Percentiles rank a stretch among this genome's conserved stretches.
Conservation (phyloP, 306 rosid species). For the Abrus precatorius region DNA sequence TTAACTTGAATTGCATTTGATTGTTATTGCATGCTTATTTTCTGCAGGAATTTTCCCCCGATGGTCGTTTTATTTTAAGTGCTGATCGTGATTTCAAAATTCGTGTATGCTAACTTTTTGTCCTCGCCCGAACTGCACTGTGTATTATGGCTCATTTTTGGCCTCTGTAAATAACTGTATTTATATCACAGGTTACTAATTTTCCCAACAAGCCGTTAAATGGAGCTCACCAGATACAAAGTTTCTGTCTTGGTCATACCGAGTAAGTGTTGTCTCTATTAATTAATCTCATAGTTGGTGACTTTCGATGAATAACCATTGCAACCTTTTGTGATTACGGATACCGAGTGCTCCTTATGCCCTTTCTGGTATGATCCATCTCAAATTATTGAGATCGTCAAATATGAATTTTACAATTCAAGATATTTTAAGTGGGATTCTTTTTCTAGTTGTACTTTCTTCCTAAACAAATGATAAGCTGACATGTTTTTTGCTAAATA, state of each 20-base stretch:
- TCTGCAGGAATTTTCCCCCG: conserved; percentile 84
- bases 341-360: neutral
- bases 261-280: conserved; percentile 66
- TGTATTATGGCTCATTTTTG: neutral
- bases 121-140: neutral
- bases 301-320: neutral
- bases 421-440: neutral
- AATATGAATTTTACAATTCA: neutral
- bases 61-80: conserved; percentile 75
- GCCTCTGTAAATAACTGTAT: neutral
- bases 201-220: conserved; percentile 75
- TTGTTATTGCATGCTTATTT: conserved; percentile 23
- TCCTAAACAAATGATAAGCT: conserved; percentile 30
- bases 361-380: conserved; percentile 19
- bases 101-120: conserved; percentile 65
- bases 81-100: conserved; percentile 96
- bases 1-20: neutral
- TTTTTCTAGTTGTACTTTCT: conserved; percentile 25
- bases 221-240: conserved; percentile 91
- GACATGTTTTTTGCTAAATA: conserved; percentile 13
- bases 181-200: conserved; percentile 66
- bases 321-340: neutral
- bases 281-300: conserved; percentile 8
- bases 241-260: conserved; percentile 93
- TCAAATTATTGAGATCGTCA: conserved; percentile 4